Percentiles rank a stretch among this genome's conserved stretches.
phyloP scores from a whole-genome alignment of 176 grass and related monocot genomes.

The Paspalum notatum region DNA sequence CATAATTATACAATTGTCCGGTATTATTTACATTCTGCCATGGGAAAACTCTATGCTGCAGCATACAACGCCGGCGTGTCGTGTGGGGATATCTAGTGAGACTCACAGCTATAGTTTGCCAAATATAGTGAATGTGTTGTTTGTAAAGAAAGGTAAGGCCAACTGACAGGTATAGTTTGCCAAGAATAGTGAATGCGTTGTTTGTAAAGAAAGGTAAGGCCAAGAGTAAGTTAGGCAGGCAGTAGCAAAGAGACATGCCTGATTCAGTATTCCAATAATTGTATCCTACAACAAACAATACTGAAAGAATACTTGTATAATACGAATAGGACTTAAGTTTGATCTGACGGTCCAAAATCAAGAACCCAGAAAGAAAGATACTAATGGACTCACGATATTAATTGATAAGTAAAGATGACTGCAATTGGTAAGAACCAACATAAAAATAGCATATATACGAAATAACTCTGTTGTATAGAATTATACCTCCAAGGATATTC shows the following conservation, averaged over 20 bases:
- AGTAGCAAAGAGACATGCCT: background rate
- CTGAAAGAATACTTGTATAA: background rate
- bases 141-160: background rate
- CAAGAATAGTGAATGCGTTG: too few relatives aligned
- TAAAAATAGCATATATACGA: background rate
- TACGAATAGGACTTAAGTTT: background rate
- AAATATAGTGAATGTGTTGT: slow-evolving; percentile 13
- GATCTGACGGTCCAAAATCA: background rate
- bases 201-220: background rate
- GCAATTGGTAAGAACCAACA: slow-evolving; percentile 22
- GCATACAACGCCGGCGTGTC: background rate
- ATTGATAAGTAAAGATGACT: background rate
- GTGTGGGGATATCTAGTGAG: background rate
- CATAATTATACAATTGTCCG: too few relatives aligned
- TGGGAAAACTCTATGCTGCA: background rate
- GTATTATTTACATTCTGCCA: too few relatives aligned
- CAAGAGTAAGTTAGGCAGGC: background rate
- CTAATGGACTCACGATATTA: background rate
- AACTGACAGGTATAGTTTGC: background rate
- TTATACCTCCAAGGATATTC: slow-evolving; percentile 92
- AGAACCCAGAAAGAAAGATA: background rate
- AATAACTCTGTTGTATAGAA: slow-evolving; percentile 15
- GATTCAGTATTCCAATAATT: slow-evolving; percentile 18
- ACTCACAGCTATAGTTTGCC: slow-evolving; percentile 15
- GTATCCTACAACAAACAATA: background rate